These are phyloP conservation scores for Didymella glomerata DNA, from an alignment of 2,329 filamentous ascomycete species.

Conservation along the genomic window DNA sequence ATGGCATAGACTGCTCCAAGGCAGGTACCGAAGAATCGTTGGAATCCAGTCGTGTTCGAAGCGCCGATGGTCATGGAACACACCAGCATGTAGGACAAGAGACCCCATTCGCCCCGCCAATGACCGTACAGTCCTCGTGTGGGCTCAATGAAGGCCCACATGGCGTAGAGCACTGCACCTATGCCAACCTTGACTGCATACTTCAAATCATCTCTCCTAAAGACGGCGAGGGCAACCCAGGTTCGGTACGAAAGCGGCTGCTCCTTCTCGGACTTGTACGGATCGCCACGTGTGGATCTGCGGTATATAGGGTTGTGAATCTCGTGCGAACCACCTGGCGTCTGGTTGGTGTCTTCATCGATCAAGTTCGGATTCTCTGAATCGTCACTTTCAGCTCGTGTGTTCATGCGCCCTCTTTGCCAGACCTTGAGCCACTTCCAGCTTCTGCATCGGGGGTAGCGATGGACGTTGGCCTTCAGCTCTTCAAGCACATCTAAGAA, in stretches of 20 bases:
- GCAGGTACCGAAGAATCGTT: slow-evolving; percentile 86
- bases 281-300: slow-evolving; percentile 38
- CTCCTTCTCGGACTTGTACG: slow-evolving; percentile 39
- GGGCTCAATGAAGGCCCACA: slow-evolving; percentile 82
- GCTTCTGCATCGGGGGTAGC: slow-evolving; percentile 67
- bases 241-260: slow-evolving; percentile 57
- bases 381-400: slow-evolving; percentile 19
- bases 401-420: slow-evolving; percentile 51
- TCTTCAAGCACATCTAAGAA: slow-evolving; percentile 88
- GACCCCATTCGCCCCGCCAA: slow-evolving; percentile 96
- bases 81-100: slow-evolving; percentile 97
- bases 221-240: slow-evolving; percentile 63
- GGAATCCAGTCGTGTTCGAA: slow-evolving; percentile 88
- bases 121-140: slow-evolving; percentile 83
- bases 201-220: slow-evolving; percentile 71
- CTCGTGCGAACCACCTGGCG: slow-evolving; percentile 43
- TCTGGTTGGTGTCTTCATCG: slow-evolving; percentile 39
- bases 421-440: slow-evolving; percentile 93
- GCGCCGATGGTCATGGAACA: slow-evolving; percentile 97
- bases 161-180: slow-evolving; percentile 86
- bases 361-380: slow-evolving; percentile 37
- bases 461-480: slow-evolving; percentile 74
- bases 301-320: slow-evolving; percentile 49
- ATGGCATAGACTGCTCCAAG: slow-evolving; percentile 80
- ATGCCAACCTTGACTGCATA: slow-evolving; percentile 95